A percentile compares a stretch with the other conserved stretches of the same genome.
phyloP scores from a whole-genome alignment of 1,284 basidiomycete species.

The Apiotrichum sp. region DNA sequence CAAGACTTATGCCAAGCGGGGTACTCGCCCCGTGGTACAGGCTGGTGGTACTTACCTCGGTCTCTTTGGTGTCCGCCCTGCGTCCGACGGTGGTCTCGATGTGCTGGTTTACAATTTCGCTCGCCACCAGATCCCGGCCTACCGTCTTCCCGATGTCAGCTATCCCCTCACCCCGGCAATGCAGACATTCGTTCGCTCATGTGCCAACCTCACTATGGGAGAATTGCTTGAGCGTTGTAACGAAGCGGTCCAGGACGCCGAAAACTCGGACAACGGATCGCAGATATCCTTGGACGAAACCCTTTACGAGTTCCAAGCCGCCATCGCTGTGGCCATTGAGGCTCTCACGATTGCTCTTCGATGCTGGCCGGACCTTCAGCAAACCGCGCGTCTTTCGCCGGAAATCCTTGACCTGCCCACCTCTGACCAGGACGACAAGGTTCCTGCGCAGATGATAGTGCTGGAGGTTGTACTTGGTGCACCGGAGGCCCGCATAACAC shows the following conservation, averaged over 20 bases:
- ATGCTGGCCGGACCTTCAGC: slow-evolving; percentile 48
- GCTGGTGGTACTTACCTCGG: slow-evolving; percentile 51
- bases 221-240: slow-evolving; percentile 47
- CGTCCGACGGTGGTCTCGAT: slow-evolving; percentile 44
- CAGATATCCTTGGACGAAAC: slow-evolving; percentile 40
- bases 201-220: slow-evolving; percentile 47
- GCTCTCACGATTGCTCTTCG: slow-evolving; percentile 48
- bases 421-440: slow-evolving; percentile 37
- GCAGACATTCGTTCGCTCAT: slow-evolving; percentile 46
- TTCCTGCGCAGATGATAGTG: slow-evolving; percentile 48
- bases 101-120: slow-evolving; percentile 53
- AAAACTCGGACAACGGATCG: slow-evolving; percentile 35
- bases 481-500: slow-evolving; percentile 37
- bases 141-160: slow-evolving; percentile 50
- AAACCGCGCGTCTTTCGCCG: slow-evolving; percentile 48
- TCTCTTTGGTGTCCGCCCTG: slow-evolving; percentile 50
- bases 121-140: slow-evolving; percentile 52
- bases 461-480: slow-evolving; percentile 50
- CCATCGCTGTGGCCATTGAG: slow-evolving; percentile 50
- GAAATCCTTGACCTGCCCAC: slow-evolving; percentile 51
- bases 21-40: slow-evolving; percentile 50
- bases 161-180: slow-evolving; percentile 46
- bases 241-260: slow-evolving; percentile 41
- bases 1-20: slow-evolving; percentile 52
- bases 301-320: slow-evolving; percentile 50